These are phyloP conservation scores for Trichoderma sp. DNA, from an alignment of 2,329 filamentous ascomycete species.

Conservation along the genomic window DNA sequence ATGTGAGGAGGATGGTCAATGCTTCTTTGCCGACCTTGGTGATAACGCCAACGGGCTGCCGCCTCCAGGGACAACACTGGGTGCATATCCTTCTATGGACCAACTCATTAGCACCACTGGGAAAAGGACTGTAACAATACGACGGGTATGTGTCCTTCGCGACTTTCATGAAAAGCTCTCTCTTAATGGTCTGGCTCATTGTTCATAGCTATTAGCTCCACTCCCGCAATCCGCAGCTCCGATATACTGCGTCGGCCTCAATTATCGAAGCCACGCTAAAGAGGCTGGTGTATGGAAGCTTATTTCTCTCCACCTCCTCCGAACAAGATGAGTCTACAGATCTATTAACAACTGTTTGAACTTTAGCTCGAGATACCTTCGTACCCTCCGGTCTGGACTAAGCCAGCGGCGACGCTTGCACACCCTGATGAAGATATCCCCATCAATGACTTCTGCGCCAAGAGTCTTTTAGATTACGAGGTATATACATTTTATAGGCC, in stretches of 20 bases:
- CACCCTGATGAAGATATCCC: not conserved
- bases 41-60: not conserved
- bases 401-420: not conserved
- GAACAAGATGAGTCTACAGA: not conserved
- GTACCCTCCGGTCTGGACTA: not conserved
- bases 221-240: not conserved
- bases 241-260: slow-evolving; percentile 30
- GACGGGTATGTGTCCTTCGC: not conserved
- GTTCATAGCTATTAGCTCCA: not conserved
- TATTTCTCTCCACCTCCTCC: not conserved
- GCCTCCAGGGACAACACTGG: not conserved
- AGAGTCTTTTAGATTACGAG: not conserved
- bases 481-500: not conserved
- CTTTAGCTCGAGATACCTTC: not conserved
- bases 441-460: not conserved
- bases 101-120: not conserved
- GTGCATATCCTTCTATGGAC: not conserved
- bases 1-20: not conserved
- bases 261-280: slow-evolving; percentile 29
- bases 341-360: not conserved
- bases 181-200: not conserved
- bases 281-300: slow-evolving; percentile 17
- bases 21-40: not conserved
- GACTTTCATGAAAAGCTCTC: not conserved
- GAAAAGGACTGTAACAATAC: not conserved